These are phyloP conservation scores for Sporothrix humicola DNA, from an alignment of 2,329 filamentous ascomycete species.

Conservation along the genomic window DNA sequence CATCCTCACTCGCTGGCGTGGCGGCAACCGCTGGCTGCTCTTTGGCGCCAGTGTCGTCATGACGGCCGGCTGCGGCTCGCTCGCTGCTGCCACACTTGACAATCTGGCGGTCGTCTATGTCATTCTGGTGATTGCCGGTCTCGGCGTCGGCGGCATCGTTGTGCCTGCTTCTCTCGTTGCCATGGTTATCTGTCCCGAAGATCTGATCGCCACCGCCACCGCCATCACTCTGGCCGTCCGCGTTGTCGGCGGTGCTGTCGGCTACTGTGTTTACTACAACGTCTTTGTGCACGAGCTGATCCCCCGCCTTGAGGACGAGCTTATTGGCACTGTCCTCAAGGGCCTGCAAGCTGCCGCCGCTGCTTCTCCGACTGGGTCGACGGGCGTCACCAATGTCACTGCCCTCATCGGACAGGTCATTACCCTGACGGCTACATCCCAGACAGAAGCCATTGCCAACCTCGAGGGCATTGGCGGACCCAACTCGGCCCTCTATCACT, in stretches of 20 bases:
- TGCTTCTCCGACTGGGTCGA: slow-evolving; percentile 41
- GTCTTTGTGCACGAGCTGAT: slow-evolving; percentile 57
- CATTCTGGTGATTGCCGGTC: slow-evolving; percentile 63
- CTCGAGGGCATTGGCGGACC: slow-evolving; percentile 58
- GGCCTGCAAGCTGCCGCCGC: slow-evolving; percentile 47
- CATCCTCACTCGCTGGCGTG: slow-evolving; percentile 62
- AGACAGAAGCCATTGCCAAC: slow-evolving; percentile 54
- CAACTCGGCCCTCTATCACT: slow-evolving; percentile 43
- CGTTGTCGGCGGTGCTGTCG: slow-evolving; percentile 69
- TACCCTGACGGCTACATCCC: slow-evolving; percentile 57
- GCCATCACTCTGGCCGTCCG: slow-evolving; percentile 73
- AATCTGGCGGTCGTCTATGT: slow-evolving; percentile 62
- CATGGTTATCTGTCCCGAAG: slow-evolving; percentile 71
- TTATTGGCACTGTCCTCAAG: slow-evolving; percentile 57
- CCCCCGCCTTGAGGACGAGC: slow-evolving; percentile 52
- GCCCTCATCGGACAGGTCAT: slow-evolving; percentile 51
- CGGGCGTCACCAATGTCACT: slow-evolving; percentile 28
- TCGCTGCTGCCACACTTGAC: slow-evolving; percentile 56
- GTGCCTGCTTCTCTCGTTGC: slow-evolving; percentile 71
- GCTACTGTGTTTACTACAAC: slow-evolving; percentile 65
- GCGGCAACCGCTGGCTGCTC: slow-evolving; percentile 65
- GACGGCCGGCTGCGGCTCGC: slow-evolving; percentile 66
- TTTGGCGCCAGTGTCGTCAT: slow-evolving; percentile 65
- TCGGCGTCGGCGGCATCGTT: slow-evolving; percentile 71
- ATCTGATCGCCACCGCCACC: slow-evolving; percentile 71